Evolutionary conservation across 768 basidiomycete species (phyloP).

Genomic region (Rhizopogon roseolus): DNA sequence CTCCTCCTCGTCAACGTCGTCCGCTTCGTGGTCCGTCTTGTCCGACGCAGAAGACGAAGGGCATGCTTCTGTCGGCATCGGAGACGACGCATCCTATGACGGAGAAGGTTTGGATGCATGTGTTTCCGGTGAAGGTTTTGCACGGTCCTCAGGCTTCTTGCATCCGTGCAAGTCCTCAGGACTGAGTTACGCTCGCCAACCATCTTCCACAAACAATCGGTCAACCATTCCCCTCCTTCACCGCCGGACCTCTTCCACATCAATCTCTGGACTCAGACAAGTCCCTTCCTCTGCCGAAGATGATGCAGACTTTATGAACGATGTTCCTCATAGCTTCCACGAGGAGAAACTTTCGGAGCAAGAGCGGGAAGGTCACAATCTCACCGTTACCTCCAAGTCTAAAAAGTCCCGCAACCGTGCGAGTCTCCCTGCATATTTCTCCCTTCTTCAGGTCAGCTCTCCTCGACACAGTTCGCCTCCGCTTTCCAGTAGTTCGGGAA

Average conservation of each 20-base stretch:
- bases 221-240: constrained; percentile 56
- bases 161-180: constrained; percentile 36
- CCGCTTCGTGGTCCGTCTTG: constrained; percentile 59
- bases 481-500: constrained; percentile 40
- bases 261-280: constrained; percentile 28
- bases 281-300: constrained; percentile 42
- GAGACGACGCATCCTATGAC: constrained; percentile 27
- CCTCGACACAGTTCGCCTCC: constrained; percentile 32
- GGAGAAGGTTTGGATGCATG: constrained; percentile 33
- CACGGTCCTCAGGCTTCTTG: constrained; percentile 36
- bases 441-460: constrained; percentile 54
- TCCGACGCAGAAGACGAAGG: constrained; percentile 63
- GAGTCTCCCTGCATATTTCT: constrained; percentile 73
- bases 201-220: constrained; percentile 66
- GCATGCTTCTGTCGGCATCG: constrained; percentile 24
- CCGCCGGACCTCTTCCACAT: constrained; percentile 46
- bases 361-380: constrained; percentile 19
- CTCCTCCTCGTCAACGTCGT: constrained; percentile 61
- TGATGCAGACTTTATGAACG: constrained; percentile 33
- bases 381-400: constrained; percentile 32
- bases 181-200: constrained; percentile 63
- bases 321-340: constrained; percentile 13
- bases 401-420: constrained; percentile 62
- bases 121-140: constrained; percentile 29
- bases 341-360: constrained; percentile 29